Percentiles rank a stretch among this genome's conserved stretches.
These are phyloP conservation scores for Rhypophila decipiens DNA, from an alignment of 495 filamentous ascomycete genomes.

Conservation along the genomic window DNA sequence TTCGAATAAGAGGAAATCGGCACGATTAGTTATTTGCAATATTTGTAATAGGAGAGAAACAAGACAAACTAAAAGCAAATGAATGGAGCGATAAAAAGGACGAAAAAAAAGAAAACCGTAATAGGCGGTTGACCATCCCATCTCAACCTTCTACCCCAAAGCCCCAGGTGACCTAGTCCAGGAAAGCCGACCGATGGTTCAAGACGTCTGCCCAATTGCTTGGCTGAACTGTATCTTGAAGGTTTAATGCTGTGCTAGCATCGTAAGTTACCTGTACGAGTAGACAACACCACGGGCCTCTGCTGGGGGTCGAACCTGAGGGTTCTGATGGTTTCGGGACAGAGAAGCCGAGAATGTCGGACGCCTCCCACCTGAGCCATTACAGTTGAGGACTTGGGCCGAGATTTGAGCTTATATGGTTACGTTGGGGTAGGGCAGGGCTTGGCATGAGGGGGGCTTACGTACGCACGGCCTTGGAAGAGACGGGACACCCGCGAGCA, in stretches of 20 bases:
- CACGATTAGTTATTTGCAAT: too few species aligned
- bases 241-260: constrained; percentile 41
- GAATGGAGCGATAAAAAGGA: too few species aligned
- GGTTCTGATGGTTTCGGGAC: constrained; percentile 44
- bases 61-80: too few species aligned
- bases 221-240: constrained; percentile 46
- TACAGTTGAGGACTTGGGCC: constrained; percentile 32
- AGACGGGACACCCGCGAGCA: too few species aligned
- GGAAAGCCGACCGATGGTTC: constrained; percentile 13
- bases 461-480: too few species aligned
- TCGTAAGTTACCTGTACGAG: constrained; percentile 48
- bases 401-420: not conserved
- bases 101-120: not conserved
- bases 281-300: constrained; percentile 46
- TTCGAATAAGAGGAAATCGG: too few species aligned
- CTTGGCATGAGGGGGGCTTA: too few species aligned
- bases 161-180: constrained; percentile 47
- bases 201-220: constrained; percentile 10
- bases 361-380: constrained; percentile 45
- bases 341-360: constrained; percentile 34
- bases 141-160: constrained; percentile 39
- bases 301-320: constrained; percentile 39
- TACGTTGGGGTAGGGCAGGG: not conserved
- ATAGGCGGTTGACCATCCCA: constrained; percentile 39
- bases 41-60: too few species aligned